Conservation (phyloP, 176 grass and related monocot genomes). For the Zea mays region DNA sequence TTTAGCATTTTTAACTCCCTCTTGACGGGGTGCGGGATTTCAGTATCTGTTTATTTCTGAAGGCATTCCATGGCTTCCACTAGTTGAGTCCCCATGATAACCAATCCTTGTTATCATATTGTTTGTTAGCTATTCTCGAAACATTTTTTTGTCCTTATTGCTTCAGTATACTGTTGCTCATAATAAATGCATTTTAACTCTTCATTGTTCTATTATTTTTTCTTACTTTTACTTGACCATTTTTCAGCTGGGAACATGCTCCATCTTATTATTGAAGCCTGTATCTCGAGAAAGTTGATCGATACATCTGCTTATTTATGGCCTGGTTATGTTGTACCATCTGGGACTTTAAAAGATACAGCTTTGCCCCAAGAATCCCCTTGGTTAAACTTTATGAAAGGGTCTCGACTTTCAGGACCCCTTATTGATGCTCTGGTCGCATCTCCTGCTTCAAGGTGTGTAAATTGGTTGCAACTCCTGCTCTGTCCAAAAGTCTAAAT, state of each 20-base stretch:
- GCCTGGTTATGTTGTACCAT: constrained; percentile 73
- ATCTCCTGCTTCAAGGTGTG: constrained; percentile 89
- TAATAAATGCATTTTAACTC: constrained; percentile 28
- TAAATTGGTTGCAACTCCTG: background rate
- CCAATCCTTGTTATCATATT: constrained; percentile 6
- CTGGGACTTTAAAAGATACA: constrained; percentile 64
- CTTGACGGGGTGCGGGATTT: background rate
- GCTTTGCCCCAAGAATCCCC: constrained; percentile 72
- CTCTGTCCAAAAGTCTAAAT: no score
- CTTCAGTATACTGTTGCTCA: background rate
- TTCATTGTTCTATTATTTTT: constrained; percentile 9
- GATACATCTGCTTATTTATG: constrained; percentile 92
- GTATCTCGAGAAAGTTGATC: constrained; percentile 91
- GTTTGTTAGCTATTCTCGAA: constrained; percentile 17
- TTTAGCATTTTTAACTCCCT: constrained; percentile 1
- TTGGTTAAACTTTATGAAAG: constrained; percentile 89
- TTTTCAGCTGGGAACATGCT: constrained; percentile 89
- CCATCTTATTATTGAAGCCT: constrained; percentile 96
- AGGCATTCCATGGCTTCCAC: background rate
- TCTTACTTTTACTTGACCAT: constrained; percentile 15
- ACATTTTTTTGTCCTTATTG: background rate
- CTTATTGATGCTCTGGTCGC: constrained; percentile 72
- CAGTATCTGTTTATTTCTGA: background rate
- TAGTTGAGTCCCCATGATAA: constrained; percentile 5
- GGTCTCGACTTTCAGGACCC: constrained; percentile 68